A percentile compares a stretch with the other conserved stretches of the same genome.
These are phyloP conservation scores for Nitzschia sp. DNA, from an alignment of 108 stramenopile genomes.

Conservation along the genomic window DNA sequence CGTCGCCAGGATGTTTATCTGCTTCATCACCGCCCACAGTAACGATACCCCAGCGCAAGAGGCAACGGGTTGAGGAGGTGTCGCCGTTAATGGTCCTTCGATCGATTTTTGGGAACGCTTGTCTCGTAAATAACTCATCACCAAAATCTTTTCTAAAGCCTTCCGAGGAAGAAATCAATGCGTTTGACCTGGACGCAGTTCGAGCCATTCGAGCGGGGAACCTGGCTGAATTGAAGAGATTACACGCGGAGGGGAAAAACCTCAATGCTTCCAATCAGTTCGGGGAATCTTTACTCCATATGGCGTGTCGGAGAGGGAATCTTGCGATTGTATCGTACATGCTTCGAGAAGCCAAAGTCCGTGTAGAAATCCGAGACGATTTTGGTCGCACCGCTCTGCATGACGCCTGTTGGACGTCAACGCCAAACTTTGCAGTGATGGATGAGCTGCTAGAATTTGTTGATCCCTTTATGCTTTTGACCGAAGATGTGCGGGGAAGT, in stretches of 20 bases:
- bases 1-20: neutral
- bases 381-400: conserved; percentile 82
- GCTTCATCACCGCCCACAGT: neutral
- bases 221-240: conserved; percentile 40
- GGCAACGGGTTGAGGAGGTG: neutral
- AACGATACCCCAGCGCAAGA: neutral
- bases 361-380: conserved; percentile 71
- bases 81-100: neutral
- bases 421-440: conserved; percentile 57
- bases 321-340: conserved; percentile 57
- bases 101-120: neutral
- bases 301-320: conserved; percentile 84
- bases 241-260: conserved; percentile 45
- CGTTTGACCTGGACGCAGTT: conserved; percentile 60
- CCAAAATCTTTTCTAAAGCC: conserved; percentile 27
- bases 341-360: conserved; percentile 62
- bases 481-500: conserved; percentile 73
- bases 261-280: conserved; percentile 79
- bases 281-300: conserved; percentile 84
- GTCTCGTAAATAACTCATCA: neutral
- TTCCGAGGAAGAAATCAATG: conserved; percentile 51
- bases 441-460: conserved; percentile 48
- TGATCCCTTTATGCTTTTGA: conserved; percentile 50
- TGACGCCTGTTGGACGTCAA: conserved; percentile 85
- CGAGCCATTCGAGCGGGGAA: conserved; percentile 53